A percentile compares a stretch with the other conserved stretches of the same genome.
These are phyloP conservation scores for Metschnikowia henanensis DNA, from an alignment of 805 yeast species.

Conservation along the genomic window DNA sequence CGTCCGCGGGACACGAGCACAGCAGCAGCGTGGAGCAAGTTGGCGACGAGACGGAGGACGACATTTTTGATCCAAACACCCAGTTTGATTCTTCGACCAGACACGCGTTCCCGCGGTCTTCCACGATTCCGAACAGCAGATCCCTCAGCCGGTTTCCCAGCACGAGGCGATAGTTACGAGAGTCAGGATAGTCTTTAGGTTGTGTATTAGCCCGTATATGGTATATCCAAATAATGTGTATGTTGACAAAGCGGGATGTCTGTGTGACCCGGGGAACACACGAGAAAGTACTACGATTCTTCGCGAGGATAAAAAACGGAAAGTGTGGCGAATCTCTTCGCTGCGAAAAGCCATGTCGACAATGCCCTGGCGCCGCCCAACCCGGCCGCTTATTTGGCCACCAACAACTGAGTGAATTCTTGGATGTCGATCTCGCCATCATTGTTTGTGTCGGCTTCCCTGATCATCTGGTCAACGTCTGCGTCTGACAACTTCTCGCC, in stretches of 20 bases:
- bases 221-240: not conserved
- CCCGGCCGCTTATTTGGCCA: conserved; percentile 54
- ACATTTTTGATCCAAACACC: conserved; percentile 13
- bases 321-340: not conserved
- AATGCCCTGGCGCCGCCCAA: not conserved
- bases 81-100: conserved; percentile 17
- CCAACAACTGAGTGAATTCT: conserved; percentile 89
- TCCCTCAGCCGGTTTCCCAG: conserved; percentile 10
- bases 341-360: not conserved
- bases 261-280: not conserved
- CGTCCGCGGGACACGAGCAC: conserved; percentile 4
- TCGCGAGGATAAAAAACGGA: not conserved
- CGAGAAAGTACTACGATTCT: not conserved
- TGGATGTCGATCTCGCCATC: conserved; percentile 97
- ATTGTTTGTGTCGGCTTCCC: conserved; percentile 92
- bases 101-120: conserved; percentile 20
- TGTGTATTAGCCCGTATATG: conserved; percentile 4
- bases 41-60: conserved; percentile 7
- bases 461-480: conserved; percentile 96
- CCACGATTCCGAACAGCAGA: conserved; percentile 14
- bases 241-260: not conserved
- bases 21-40: not conserved
- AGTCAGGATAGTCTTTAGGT: not conserved
- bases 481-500: conserved; percentile 97
- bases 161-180: not conserved